Evolutionary conservation across 2,329 filamentous ascomycete genomes (phyloP).

Genomic region (Dothideomycetes sp.): DNA sequence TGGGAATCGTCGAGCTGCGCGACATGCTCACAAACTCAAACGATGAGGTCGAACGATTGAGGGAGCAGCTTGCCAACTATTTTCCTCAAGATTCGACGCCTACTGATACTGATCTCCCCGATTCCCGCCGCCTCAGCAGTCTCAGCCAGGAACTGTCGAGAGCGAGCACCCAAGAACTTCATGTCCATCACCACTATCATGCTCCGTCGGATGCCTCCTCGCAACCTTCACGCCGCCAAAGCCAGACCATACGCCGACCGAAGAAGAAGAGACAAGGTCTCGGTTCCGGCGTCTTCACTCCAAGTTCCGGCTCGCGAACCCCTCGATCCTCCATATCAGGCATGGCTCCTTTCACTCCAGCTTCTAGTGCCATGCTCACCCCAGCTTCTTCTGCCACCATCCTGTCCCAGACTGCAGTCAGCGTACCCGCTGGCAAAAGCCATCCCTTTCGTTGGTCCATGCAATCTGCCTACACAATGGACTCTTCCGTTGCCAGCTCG

Average conservation of each 20-base stretch:
- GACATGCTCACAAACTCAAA: constrained; percentile 88
- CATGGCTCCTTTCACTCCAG: constrained; percentile 21
- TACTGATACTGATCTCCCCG: constrained; percentile 18
- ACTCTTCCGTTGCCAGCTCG: constrained; percentile 67
- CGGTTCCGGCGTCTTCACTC: constrained; percentile 39
- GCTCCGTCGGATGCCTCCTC: constrained; percentile 34
- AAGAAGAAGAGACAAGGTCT: constrained; percentile 64
- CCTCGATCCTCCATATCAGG: constrained; percentile 28
- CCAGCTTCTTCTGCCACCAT: constrained; percentile 44
- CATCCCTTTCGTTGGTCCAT: constrained; percentile 52
- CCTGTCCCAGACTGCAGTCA: constrained; percentile 52
- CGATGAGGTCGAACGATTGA: constrained; percentile 78
- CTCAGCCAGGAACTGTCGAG: constrained; percentile 55
- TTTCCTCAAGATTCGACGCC: constrained; percentile 50
- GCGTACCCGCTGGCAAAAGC: constrained; percentile 29
- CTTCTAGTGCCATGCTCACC: background rate
- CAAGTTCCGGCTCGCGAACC: constrained; percentile 26
- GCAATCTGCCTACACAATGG: constrained; percentile 46
- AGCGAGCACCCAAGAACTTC: constrained; percentile 66
- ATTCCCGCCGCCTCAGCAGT: constrained; percentile 24
- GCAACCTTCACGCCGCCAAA: constrained; percentile 13
- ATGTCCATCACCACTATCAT: constrained; percentile 93
- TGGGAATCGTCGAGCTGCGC: constrained; percentile 80
- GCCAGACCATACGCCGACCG: constrained; percentile 39
- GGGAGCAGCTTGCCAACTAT: constrained; percentile 71